A percentile compares a stretch with the other conserved stretches of the same genome.
phyloP scores from a whole-genome alignment of 768 basidiomycete species.

The Myochromella boudieri region DNA sequence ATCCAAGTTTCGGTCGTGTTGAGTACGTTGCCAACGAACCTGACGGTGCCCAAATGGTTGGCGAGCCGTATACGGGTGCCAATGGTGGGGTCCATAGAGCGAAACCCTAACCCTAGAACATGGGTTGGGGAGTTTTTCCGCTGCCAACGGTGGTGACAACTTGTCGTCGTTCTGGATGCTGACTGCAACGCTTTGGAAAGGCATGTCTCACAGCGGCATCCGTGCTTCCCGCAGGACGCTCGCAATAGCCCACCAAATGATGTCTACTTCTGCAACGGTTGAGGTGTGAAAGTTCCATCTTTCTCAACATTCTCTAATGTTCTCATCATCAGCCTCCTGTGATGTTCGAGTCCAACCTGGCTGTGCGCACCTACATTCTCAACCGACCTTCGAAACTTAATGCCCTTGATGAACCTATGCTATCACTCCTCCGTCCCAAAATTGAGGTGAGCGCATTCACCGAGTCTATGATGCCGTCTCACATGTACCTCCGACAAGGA shows the following conservation, averaged over 20 bases:
- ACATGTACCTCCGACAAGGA: constrained; percentile 43
- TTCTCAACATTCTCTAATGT: constrained; percentile 14
- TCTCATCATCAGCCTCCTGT: constrained; percentile 45
- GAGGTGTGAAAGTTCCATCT: constrained; percentile 34
- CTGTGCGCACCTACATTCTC: constrained; percentile 68
- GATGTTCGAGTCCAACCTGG: constrained; percentile 65
- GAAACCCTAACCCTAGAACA: constrained; percentile 31
- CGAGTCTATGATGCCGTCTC: constrained; percentile 3
- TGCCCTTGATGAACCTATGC: constrained; percentile 79
- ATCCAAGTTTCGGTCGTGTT: constrained; percentile 75
- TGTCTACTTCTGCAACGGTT: constrained; percentile 33
- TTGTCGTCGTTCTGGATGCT: constrained; percentile 15
- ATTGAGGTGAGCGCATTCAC: constrained; percentile 66
- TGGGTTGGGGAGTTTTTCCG: constrained; percentile 1
- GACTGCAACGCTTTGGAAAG: constrained; percentile 26
- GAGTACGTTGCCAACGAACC: constrained; percentile 63
- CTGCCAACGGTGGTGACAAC: neutral
- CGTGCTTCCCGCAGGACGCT: constrained; percentile 40
- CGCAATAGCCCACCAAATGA: constrained; percentile 49
- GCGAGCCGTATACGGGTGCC: constrained; percentile 58
- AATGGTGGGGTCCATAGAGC: constrained; percentile 1
- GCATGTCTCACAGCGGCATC: constrained; percentile 41
- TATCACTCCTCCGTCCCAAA: constrained; percentile 64
- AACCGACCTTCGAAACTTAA: constrained; percentile 84
- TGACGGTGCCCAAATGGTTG: constrained; percentile 66